Evolutionary conservation across 1,139 yeast species (phyloP).

Genomic region (Debaryomyces fabryi): DNA sequence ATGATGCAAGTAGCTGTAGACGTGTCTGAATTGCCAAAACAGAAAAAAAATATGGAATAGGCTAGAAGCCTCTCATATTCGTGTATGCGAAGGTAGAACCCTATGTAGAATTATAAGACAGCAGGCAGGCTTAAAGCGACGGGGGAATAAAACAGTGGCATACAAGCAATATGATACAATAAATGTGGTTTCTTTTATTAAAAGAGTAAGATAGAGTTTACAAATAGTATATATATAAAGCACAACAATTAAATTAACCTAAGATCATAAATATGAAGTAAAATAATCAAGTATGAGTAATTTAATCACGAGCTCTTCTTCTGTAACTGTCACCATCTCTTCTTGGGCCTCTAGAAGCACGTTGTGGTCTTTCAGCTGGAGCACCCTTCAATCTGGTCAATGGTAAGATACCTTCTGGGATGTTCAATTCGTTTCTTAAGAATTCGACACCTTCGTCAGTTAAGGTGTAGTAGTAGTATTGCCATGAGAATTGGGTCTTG

Average conservation of each 20-base stretch:
- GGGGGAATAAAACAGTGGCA: not conserved
- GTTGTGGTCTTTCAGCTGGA: constrained; percentile 76
- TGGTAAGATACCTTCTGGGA: constrained; percentile 98
- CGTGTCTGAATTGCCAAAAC: not conserved
- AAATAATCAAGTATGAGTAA: constrained; percentile 13
- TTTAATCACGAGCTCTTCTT: constrained; percentile 53
- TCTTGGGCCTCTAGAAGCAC: constrained; percentile 46
- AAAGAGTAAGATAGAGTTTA: constrained; percentile 10
- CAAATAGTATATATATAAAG: constrained; percentile 16
- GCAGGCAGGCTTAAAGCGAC: no score
- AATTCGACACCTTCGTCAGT: constrained; percentile 99
- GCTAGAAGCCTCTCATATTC: not conserved
- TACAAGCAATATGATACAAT: not conserved
- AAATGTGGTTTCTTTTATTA: constrained; percentile 10
- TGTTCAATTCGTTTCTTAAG: constrained; percentile 97
- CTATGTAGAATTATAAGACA: not conserved
- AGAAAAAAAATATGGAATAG: not conserved
- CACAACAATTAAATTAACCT: constrained; percentile 18
- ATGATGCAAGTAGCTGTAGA: not conserved
- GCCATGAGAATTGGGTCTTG: constrained; percentile 99
- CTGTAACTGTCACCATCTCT: constrained; percentile 43
- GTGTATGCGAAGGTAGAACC: not conserved
- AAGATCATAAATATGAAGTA: constrained; percentile 14
- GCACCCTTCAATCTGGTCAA: constrained; percentile 96
- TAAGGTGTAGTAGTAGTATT: constrained; percentile 99